Conservation (phyloP, 768 basidiomycete species). For the Mycena epipterygia region DNA sequence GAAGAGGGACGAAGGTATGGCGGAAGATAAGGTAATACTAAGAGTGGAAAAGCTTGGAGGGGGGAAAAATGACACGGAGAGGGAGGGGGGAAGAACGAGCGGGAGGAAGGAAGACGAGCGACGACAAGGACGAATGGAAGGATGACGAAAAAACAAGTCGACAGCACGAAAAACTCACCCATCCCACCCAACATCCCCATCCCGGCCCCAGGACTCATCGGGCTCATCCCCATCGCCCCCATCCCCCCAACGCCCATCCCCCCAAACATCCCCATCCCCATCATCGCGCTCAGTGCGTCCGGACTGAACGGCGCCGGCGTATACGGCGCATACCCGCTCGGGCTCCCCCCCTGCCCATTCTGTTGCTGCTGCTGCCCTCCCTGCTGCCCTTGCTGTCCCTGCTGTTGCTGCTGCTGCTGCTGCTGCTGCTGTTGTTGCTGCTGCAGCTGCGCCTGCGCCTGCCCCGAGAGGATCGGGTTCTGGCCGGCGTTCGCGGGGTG, state of each 20-base stretch:
- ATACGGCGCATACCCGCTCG: constrained; percentile 19
- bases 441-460: not conserved
- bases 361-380: not conserved
- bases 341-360: not conserved
- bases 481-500: constrained; percentile 14
- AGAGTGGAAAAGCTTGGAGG: too few species aligned
- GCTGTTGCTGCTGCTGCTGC: not conserved
- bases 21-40: not conserved
- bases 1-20: not conserved
- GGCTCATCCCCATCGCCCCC: constrained; percentile 45
- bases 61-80: not conserved
- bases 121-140: not conserved
- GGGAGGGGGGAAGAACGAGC: not conserved
- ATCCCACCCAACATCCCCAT: constrained; percentile 48
- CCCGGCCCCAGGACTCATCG: constrained; percentile 39
- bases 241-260: constrained; percentile 50
- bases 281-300: constrained; percentile 64
- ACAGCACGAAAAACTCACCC: not conserved
- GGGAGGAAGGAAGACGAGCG: not conserved
- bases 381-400: not conserved
- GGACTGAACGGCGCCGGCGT: constrained; percentile 59
- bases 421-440: not conserved
- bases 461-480: constrained; percentile 8
- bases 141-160: not conserved
- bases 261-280: constrained; percentile 51